Evolutionary conservation across 169 alveolate species (phyloP).

Genomic region (Besnoitia besnoiti): DNA sequence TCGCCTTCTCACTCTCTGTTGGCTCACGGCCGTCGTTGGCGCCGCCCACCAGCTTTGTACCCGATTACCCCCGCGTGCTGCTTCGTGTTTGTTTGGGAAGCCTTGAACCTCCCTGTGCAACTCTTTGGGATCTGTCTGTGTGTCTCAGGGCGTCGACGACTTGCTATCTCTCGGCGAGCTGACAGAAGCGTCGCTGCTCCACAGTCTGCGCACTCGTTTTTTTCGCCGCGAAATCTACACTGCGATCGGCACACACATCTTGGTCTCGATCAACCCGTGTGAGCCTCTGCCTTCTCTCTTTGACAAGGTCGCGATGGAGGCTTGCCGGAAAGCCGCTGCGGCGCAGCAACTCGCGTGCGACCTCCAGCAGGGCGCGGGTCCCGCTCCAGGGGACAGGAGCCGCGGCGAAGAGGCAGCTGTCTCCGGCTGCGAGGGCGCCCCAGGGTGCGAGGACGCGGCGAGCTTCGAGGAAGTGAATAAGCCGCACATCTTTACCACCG

Average conservation of each 20-base stretch:
- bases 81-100: too few relatives aligned
- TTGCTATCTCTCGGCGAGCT: conserved; percentile 82
- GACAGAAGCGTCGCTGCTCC: conserved; percentile 86
- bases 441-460: too few relatives aligned
- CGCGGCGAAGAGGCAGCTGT: too few relatives aligned
- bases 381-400: not conserved
- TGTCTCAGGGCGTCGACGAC: conserved; percentile 81
- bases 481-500: conserved; percentile 92
- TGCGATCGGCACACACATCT: conserved; percentile 86
- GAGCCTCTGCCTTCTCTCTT: conserved; percentile 51
- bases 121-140: not conserved
- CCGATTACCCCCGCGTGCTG: too few relatives aligned
- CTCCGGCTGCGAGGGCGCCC: not conserved
- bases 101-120: too few relatives aligned
- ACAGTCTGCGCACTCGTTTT: conserved; percentile 82
- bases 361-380: not conserved
- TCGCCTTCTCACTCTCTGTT: not conserved
- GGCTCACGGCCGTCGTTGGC: not conserved
- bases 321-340: not conserved
- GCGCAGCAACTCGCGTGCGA: not conserved
- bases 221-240: conserved; percentile 81
- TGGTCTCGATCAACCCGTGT: conserved; percentile 90
- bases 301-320: conserved; percentile 5
- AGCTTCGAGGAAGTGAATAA: not conserved
- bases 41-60: not conserved